Evolutionary conservation across 83 land plant genomes (phyloP).

Genomic region (Isoetes engelmannii): DNA sequence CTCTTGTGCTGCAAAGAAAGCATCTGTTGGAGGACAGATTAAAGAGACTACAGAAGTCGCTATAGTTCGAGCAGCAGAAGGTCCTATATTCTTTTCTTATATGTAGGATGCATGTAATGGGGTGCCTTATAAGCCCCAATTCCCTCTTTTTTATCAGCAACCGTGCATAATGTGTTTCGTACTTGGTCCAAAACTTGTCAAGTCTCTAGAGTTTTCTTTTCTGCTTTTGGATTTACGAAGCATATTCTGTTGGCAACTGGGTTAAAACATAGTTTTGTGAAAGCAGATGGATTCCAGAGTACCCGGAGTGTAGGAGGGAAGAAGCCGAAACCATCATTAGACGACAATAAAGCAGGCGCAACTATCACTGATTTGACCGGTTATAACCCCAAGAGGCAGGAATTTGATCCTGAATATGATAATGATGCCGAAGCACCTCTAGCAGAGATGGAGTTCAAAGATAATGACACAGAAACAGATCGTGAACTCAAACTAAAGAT

Average conservation of each 20-base stretch:
- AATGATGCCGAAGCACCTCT: conserved; percentile 90
- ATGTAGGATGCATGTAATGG: too few relatives aligned
- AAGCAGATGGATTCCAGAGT: conserved; percentile 39
- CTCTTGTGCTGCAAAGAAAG: conserved; percentile 12
- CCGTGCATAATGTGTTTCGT: too few relatives aligned
- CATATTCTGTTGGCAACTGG: too few relatives aligned
- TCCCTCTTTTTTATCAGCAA: too few relatives aligned
- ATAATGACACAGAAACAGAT: conserved; percentile 74
- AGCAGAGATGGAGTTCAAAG: conserved; percentile 99
- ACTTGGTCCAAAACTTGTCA: too few relatives aligned
- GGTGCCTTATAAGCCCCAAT: too few relatives aligned
- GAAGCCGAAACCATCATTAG: conserved; percentile 61
- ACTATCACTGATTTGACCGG: conserved; percentile 57
- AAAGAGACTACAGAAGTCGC: conserved; percentile 25
- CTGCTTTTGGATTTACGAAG: too few relatives aligned
- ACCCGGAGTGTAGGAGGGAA: conserved; percentile 87
- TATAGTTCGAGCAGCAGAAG: too few relatives aligned
- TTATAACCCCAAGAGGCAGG: conserved; percentile 86
- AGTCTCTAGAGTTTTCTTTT: too few relatives aligned
- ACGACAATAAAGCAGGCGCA: conserved; percentile 45
- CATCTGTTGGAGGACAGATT: conserved; percentile 11
- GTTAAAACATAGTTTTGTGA: conserved; percentile 9
- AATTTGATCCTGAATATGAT: conserved; percentile 95
- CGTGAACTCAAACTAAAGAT: conserved; percentile 75
- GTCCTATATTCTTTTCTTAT: too few relatives aligned